Conservation (phyloP, 441 rosid genomes). For the Gossypium trilobum region DNA sequence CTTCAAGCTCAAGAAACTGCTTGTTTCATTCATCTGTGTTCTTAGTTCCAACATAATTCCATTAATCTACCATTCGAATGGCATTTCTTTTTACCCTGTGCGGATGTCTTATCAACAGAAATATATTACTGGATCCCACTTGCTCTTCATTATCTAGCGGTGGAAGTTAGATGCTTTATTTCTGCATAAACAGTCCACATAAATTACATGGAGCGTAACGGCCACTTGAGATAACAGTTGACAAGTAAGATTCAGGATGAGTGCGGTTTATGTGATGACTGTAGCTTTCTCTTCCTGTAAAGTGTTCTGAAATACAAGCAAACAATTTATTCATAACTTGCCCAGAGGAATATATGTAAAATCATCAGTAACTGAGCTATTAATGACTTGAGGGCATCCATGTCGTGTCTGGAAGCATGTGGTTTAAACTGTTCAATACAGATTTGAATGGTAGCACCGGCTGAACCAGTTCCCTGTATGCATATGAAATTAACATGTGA, state of each 20-base stretch:
- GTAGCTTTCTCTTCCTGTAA: slow-evolving; percentile 83
- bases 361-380: slow-evolving; percentile 41
- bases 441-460: slow-evolving; percentile 81
- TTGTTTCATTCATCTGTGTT: too few relatives aligned
- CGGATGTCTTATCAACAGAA: background rate
- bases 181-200: slow-evolving; percentile 10
- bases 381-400: slow-evolving; percentile 85
- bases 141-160: background rate
- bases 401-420: slow-evolving; percentile 65
- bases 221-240: slow-evolving; percentile 16
- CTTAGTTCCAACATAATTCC: too few relatives aligned
- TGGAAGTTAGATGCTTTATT: slow-evolving; percentile 16
- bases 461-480: slow-evolving; percentile 83
- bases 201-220: slow-evolving; percentile 2
- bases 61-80: background rate
- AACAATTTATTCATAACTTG: slow-evolving; percentile 9
- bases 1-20: too few relatives aligned
- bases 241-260: background rate
- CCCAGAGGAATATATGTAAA: background rate
- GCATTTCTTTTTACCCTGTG: background rate
- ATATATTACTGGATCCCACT: background rate
- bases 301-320: slow-evolving; percentile 54
- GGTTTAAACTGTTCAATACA: slow-evolving; percentile 77
- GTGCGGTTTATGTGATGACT: slow-evolving; percentile 55
- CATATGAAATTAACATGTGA: background rate